Conservation (phyloP, 805 yeast genomes). For the Metschnikowia orientalis region DNA sequence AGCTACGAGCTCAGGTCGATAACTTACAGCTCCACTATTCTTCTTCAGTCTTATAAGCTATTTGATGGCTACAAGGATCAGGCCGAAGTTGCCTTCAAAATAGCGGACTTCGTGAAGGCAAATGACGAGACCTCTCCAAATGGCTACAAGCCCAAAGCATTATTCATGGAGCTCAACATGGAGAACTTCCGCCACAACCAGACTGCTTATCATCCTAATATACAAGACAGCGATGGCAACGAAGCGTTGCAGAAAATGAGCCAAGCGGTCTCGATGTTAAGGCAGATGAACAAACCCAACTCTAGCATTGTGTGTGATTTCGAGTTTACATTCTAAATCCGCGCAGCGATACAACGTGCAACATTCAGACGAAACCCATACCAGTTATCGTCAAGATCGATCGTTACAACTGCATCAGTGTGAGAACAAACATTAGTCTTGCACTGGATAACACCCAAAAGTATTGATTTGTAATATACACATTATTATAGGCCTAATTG, state of each 20-base stretch:
- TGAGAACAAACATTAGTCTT: too few relatives aligned
- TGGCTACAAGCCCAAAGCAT: background rate
- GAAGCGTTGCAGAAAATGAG: slow-evolving; percentile 4
- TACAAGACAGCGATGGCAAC: slow-evolving; percentile 8
- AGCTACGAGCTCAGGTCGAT: slow-evolving; percentile 9
- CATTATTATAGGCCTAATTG: background rate
- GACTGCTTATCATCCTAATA: slow-evolving; percentile 8
- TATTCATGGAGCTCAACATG: slow-evolving; percentile 6
- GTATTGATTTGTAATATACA: background rate
- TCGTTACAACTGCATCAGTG: too few relatives aligned
- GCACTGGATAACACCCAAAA: too few relatives aligned
- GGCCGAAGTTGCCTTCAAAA: slow-evolving; percentile 9
- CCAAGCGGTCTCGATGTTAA: too few relatives aligned
- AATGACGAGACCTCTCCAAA: slow-evolving; percentile 1
- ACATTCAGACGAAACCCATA: too few relatives aligned
- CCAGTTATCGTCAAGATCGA: too few relatives aligned
- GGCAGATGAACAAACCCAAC: too few relatives aligned
- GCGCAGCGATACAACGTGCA: too few relatives aligned
- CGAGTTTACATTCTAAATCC: too few relatives aligned
- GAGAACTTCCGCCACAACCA: slow-evolving; percentile 7
- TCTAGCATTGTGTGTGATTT: too few relatives aligned
- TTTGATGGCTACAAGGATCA: slow-evolving; percentile 37
- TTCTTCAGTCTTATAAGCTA: slow-evolving; percentile 17
- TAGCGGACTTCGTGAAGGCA: slow-evolving; percentile 6
- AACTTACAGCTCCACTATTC: slow-evolving; percentile 11